Percentiles rank a stretch among this genome's conserved stretches.
These are phyloP conservation scores for Lasiosphaeria miniovina DNA, from an alignment of 495 filamentous ascomycete species.

Conservation along the genomic window DNA sequence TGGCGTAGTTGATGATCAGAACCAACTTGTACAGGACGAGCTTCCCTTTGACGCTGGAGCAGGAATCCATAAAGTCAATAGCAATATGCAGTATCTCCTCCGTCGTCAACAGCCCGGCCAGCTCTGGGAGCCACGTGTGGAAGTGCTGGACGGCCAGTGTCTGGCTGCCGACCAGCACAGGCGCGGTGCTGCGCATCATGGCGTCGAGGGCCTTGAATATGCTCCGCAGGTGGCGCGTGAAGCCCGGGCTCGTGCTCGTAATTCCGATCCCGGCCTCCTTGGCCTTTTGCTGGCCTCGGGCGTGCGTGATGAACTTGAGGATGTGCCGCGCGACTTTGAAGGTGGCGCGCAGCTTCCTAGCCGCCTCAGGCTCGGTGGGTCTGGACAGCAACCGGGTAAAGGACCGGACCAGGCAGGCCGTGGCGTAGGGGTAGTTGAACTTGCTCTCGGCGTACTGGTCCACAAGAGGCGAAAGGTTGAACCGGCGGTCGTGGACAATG, in stretches of 20 bases:
- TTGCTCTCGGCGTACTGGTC: slow-evolving; percentile 85
- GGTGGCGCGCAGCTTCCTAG: slow-evolving; percentile 80
- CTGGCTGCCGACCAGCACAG: slow-evolving; percentile 86
- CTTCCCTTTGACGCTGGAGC: slow-evolving; percentile 83
- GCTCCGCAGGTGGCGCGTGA: slow-evolving; percentile 75
- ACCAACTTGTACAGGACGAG: slow-evolving; percentile 91
- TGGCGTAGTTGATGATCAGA: slow-evolving; percentile 84
- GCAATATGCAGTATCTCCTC: slow-evolving; percentile 90
- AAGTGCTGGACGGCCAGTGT: slow-evolving; percentile 96
- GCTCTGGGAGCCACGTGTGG: slow-evolving; percentile 91
- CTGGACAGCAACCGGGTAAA: slow-evolving; percentile 78
- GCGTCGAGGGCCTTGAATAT: slow-evolving; percentile 88
- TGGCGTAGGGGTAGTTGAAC: slow-evolving; percentile 93
- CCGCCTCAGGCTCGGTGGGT: slow-evolving; percentile 72
- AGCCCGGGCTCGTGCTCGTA: slow-evolving; percentile 68
- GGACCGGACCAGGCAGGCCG: slow-evolving; percentile 83
- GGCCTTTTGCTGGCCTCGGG: slow-evolving; percentile 77
- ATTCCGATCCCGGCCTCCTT: slow-evolving; percentile 91
- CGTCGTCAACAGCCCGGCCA: slow-evolving; percentile 68
- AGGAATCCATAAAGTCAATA: slow-evolving; percentile 90
- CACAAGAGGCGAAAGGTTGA: slow-evolving; percentile 84
- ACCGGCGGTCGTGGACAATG: slow-evolving; percentile 91
- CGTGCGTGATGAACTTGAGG: slow-evolving; percentile 91
- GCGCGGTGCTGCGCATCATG: slow-evolving; percentile 82
- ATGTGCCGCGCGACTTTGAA: slow-evolving; percentile 94